Evolutionary conservation across 306 rosid species (phyloP), one percentile per base, ranked within the genome.

Genomic region (Notholithocarpus densiflorus): DNA sequence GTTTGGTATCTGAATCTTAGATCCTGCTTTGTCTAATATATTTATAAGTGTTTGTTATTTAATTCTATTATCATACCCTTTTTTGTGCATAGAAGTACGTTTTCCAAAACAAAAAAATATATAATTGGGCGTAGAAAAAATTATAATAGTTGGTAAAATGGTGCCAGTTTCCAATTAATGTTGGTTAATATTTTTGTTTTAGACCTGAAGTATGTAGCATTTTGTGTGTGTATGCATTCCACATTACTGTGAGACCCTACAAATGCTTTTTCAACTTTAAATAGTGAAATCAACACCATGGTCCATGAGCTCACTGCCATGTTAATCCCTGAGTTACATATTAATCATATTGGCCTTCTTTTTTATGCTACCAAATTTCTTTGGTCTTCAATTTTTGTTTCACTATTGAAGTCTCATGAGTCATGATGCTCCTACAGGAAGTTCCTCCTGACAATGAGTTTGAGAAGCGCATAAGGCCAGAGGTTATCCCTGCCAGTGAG

Each of bases 381-480:
- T 68, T 10, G 20, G 52, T 21, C 74, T 24, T 57, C 24, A 76
- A 59, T 15, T 20, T 37, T 62, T 72, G 20, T 62, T 66, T 43
- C 68, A 31, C 72, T 18, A 53, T 55, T 51, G 51, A 74, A 76
- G 65, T 56, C 64, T 19, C 61, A 12, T 56, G 65, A 34, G 57
- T 19, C 61, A 15, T 66, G 65, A 29, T 40, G 34, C 37, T 77
- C 15, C 65, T 79, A 77, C 87, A 92, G 97, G 97, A 92, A 87
- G 82, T 85, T 70, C 84, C 84, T 6, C 88, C 94, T 9, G 95
- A 92, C 87, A 92, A 92, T 13, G 97, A 92, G 80, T 92, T 90
- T 71, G 97, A 92, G 87, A 92, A 86, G 86, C 97, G 93, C 60
- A 87, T 92, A 56, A 86, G 95, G 89, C 84, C 90, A 4, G 97